Evolutionary conservation across 441 rosid species (phyloP).

Genomic region (Bruguiera hainesii): DNA sequence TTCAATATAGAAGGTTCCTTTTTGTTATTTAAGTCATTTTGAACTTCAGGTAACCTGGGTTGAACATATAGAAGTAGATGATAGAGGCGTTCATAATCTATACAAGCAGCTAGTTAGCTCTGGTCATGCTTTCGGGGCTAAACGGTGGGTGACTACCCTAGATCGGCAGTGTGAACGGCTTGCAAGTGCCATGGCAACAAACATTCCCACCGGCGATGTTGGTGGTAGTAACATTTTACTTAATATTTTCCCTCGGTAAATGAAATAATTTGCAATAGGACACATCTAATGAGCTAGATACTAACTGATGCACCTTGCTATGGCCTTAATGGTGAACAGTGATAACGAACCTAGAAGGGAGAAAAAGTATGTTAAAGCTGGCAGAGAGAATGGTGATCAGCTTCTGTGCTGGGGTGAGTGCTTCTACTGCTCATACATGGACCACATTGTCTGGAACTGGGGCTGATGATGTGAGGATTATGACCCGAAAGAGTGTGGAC

Average conservation of each 20-base stretch:
- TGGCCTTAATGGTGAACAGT: constrained; percentile 24
- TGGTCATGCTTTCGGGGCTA: constrained; percentile 82
- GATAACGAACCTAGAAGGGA: constrained; percentile 59
- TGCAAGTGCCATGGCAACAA: constrained; percentile 59
- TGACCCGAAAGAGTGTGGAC: constrained; percentile 65
- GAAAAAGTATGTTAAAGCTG: constrained; percentile 66
- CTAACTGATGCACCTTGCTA: too few species aligned
- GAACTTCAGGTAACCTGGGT: constrained; percentile 72
- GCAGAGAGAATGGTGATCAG: constrained; percentile 76
- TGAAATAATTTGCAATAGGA: too few species aligned
- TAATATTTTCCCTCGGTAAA: too few species aligned
- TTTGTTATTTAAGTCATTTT: neutral
- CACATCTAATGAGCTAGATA: too few species aligned
- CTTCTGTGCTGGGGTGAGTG: constrained; percentile 71
- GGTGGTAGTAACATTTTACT: constrained; percentile 35
- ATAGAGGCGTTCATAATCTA: constrained; percentile 47
- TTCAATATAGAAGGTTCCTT: neutral
- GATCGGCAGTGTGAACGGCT: constrained; percentile 75
- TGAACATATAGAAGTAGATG: constrained; percentile 81
- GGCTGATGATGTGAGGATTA: constrained; percentile 69
- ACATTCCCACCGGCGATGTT: constrained; percentile 45
- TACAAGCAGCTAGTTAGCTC: constrained; percentile 55
- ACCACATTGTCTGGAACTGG: constrained; percentile 53
- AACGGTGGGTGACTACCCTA: constrained; percentile 75
- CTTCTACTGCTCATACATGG: constrained; percentile 68